These are phyloP conservation scores for Amylostereum chailletii DNA, from an alignment of 1,284 basidiomycete genomes.

Conservation along the genomic window DNA sequence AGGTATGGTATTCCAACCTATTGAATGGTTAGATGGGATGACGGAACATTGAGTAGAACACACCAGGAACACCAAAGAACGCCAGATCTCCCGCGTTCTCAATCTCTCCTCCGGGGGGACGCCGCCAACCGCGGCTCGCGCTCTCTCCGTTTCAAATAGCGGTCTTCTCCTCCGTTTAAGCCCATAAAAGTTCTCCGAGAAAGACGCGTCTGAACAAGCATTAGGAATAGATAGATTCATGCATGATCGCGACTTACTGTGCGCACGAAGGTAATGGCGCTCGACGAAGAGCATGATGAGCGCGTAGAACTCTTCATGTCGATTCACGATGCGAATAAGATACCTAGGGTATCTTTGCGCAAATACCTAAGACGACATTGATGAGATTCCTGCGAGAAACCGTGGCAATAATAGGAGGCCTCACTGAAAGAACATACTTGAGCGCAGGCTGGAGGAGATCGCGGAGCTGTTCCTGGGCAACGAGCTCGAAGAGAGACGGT, in stretches of 20 bases:
- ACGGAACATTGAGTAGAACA: conserved; percentile 15
- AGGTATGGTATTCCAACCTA: conserved; percentile 88
- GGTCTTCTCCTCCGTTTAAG: conserved; percentile 71
- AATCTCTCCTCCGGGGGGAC: conserved; percentile 58
- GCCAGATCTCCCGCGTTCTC: conserved; percentile 52
- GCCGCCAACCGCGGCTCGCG: conserved; percentile 58
- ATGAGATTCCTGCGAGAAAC: conserved; percentile 1
- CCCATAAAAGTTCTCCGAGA: conserved; percentile 91
- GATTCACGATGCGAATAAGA: conserved; percentile 84
- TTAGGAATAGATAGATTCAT: not conserved
- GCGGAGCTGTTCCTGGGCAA: conserved; percentile 91
- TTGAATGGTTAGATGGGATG: conserved; percentile 2
- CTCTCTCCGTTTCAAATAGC: conserved; percentile 57
- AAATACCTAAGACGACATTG: conserved; percentile 61
- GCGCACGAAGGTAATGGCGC: conserved; percentile 79
- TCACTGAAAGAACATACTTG: conserved; percentile 88
- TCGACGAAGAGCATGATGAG: conserved; percentile 85
- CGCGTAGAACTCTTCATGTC: conserved; percentile 95
- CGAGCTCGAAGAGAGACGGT: conserved; percentile 91
- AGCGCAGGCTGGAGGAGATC: conserved; percentile 92
- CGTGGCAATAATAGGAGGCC: conserved; percentile 14
- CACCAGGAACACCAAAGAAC: conserved; percentile 74
- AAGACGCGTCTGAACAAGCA: conserved; percentile 62
- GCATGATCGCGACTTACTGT: conserved; percentile 43
- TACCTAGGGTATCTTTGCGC: conserved; percentile 94